These are phyloP conservation scores for Blastocladiella britannica DNA, from an alignment of 192 early-diverging fungal species.

Conservation along the genomic window DNA sequence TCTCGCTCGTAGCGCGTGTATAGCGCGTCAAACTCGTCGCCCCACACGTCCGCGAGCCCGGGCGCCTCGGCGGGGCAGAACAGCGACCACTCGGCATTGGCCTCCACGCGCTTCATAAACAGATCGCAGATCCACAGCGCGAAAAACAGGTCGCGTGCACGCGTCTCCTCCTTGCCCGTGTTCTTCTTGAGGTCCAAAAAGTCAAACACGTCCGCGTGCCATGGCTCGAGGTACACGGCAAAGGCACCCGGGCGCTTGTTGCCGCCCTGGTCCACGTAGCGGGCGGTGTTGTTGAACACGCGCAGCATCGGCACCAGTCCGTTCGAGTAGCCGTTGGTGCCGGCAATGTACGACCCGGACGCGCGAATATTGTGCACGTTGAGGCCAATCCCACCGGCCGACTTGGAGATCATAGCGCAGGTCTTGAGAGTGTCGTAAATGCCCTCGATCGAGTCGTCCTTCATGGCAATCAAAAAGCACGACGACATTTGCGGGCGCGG, in stretches of 20 bases:
- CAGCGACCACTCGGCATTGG: conserved; percentile 78
- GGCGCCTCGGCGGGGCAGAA: conserved; percentile 91
- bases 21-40: conserved; percentile 72
- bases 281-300: conserved; percentile 94
- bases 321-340: conserved; percentile 91
- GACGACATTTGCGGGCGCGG: conserved; percentile 82
- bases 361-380: conserved; percentile 95
- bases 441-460: conserved; percentile 92
- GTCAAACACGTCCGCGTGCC: conserved; percentile 94
- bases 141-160: conserved; percentile 93
- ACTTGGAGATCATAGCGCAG: conserved; percentile 95
- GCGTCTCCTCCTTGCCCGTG: conserved; percentile 90
- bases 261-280: conserved; percentile 98
- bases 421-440: conserved; percentile 94
- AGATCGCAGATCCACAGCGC: conserved; percentile 93
- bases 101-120: conserved; percentile 94
- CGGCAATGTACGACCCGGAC: conserved; percentile 87
- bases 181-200: conserved; percentile 95
- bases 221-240: conserved; percentile 95
- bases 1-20: conserved; percentile 67
- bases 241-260: conserved; percentile 97
- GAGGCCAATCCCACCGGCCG: conserved; percentile 89
- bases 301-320: conserved; percentile 94
- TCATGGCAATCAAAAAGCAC: conserved; percentile 90
- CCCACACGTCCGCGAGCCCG: conserved; percentile 77